These are phyloP conservation scores for Huntiella savannae DNA, from an alignment of 2,329 filamentous ascomycete species.

Conservation along the genomic window DNA sequence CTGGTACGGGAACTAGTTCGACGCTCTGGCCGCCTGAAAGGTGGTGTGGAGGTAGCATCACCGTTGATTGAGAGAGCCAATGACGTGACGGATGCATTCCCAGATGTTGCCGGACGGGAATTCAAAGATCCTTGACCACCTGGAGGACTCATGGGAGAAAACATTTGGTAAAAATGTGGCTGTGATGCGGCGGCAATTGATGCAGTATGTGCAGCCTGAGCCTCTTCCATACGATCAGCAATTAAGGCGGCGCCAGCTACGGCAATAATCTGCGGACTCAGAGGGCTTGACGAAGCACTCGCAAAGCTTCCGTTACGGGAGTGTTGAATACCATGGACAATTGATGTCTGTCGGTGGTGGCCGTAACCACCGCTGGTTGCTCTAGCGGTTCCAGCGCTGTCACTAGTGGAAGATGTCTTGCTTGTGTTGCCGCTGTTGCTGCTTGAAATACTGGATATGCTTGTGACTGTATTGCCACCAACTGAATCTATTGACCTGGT, in stretches of 20 bases:
- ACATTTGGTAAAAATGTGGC: not conserved
- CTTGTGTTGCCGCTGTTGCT: not conserved
- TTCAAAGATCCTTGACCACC: constrained; percentile 14
- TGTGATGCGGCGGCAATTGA: not conserved
- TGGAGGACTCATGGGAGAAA: too few species aligned
- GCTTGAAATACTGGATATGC: not conserved
- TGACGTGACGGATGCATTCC: constrained; percentile 22
- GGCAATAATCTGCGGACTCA: constrained; percentile 73
- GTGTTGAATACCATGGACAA: constrained; percentile 93
- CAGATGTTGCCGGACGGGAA: constrained; percentile 22
- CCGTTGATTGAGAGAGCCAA: constrained; percentile 22
- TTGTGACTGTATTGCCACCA: constrained; percentile 13
- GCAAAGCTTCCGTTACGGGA: constrained; percentile 71
- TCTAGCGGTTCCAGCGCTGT: constrained; percentile 17
- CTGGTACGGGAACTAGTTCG: constrained; percentile 45
- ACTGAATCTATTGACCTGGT: constrained; percentile 22
- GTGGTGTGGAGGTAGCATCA: constrained; percentile 2
- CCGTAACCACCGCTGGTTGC: constrained; percentile 44
- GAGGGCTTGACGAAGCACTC: constrained; percentile 61
- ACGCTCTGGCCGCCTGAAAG: constrained; percentile 30
- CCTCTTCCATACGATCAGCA: constrained; percentile 32
- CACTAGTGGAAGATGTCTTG: not conserved
- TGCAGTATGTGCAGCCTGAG: not conserved
- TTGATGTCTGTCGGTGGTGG: constrained; percentile 90
- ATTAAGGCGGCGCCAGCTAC: constrained; percentile 38